phyloP scores from a whole-genome alignment of 495 filamentous ascomycete species.

The Melanomma pulvis-pyrius region DNA sequence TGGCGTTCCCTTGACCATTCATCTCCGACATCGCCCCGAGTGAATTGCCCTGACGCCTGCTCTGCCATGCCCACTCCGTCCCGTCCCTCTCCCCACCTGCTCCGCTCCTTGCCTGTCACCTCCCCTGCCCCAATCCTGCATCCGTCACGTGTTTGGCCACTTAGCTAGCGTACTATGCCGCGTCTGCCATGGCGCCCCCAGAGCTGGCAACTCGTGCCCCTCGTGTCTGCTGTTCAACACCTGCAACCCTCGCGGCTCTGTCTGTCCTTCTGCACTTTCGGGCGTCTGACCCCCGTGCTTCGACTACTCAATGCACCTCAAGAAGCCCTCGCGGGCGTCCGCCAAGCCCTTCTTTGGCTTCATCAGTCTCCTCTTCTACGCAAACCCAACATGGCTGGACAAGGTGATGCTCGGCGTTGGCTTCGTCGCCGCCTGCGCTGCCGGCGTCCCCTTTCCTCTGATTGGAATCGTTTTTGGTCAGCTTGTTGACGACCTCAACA shows the following conservation, averaged over 20 bases:
- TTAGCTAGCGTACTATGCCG: slow-evolving; percentile 5
- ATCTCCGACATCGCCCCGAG: slow-evolving; percentile 30
- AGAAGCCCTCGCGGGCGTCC: slow-evolving; percentile 1
- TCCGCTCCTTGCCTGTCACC: no score
- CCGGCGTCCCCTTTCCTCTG: slow-evolving; percentile 69
- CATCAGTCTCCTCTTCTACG: slow-evolving; percentile 48
- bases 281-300: background rate
- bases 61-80: background rate
- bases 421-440: slow-evolving; percentile 57
- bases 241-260: background rate
- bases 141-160: background rate
- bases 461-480: slow-evolving; percentile 70
- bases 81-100: no score
- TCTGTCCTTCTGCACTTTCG: background rate
- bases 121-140: background rate
- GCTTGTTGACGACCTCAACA: slow-evolving; percentile 68
- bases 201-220: background rate
- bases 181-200: slow-evolving; percentile 5
- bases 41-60: background rate
- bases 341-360: slow-evolving; percentile 49
- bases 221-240: background rate
- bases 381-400: slow-evolving; percentile 50
- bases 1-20: background rate
- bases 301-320: slow-evolving; percentile 13
- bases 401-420: slow-evolving; percentile 55